These are phyloP conservation scores for Spencermartinsiella europaea DNA, from an alignment of 805 yeast species.

Conservation along the genomic window DNA sequence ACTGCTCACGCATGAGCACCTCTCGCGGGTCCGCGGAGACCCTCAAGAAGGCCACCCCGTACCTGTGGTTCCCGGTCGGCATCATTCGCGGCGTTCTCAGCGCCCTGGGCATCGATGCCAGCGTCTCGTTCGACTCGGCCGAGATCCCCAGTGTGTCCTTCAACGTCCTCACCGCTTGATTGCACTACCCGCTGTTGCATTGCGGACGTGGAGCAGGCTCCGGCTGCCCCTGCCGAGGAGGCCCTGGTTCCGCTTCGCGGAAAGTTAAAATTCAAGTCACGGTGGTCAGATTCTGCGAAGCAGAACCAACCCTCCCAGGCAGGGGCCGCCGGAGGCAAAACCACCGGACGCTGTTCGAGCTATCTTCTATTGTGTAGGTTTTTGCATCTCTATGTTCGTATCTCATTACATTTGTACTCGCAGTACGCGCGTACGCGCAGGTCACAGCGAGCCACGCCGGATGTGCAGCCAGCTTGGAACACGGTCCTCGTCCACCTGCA, in stretches of 20 bases:
- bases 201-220: too few relatives aligned
- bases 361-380: too few relatives aligned
- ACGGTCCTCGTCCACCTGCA: constrained; percentile 37
- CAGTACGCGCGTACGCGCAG: too few relatives aligned
- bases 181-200: too few relatives aligned
- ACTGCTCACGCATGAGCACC: constrained; percentile 46
- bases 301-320: background rate
- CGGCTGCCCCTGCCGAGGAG: too few relatives aligned
- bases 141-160: constrained; percentile 66
- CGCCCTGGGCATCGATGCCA: constrained; percentile 62
- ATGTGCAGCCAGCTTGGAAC: constrained; percentile 45
- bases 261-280: too few relatives aligned
- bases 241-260: too few relatives aligned
- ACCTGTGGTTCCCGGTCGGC: constrained; percentile 71
- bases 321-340: background rate
- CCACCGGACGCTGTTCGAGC: too few relatives aligned
- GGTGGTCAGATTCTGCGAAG: background rate
- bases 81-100: constrained; percentile 66
- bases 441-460: background rate
- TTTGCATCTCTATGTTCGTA: too few relatives aligned
- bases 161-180: constrained; percentile 51
- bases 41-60: constrained; percentile 36
- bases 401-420: too few relatives aligned
- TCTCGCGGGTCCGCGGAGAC: constrained; percentile 29
- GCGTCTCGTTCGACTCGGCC: constrained; percentile 58